Evolutionary conservation across 2,329 filamentous ascomycete species (phyloP).

Genomic region (Neofusicoccum laricinum): DNA sequence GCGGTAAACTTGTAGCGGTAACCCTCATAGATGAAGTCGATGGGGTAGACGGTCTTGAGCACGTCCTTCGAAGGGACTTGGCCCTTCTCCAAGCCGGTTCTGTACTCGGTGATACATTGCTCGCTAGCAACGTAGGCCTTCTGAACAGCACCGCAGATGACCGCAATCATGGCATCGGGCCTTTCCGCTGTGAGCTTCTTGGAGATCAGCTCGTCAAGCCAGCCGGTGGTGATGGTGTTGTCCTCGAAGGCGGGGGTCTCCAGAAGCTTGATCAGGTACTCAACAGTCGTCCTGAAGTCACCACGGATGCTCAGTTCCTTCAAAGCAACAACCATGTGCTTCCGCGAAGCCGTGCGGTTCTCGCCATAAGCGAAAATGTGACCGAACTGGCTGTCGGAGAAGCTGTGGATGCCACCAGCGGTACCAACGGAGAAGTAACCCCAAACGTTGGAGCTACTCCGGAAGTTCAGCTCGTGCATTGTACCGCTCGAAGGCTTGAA

Average conservation of each 20-base stretch:
- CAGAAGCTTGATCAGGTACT: slow-evolving; percentile 97
- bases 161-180: slow-evolving; percentile 88
- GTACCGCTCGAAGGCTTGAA: slow-evolving; percentile 99
- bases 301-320: slow-evolving; percentile 99
- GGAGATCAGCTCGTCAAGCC: slow-evolving; percentile 97
- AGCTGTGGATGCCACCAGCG: slow-evolving; percentile 95
- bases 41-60: slow-evolving; percentile 93
- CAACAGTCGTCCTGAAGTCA: slow-evolving; percentile 97
- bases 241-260: slow-evolving; percentile 98
- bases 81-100: slow-evolving; percentile 86
- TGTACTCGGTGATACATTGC: slow-evolving; percentile 81
- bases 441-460: slow-evolving; percentile 98
- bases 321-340: slow-evolving; percentile 98
- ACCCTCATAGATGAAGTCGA: slow-evolving; percentile 99
- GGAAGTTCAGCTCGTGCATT: slow-evolving; percentile 98
- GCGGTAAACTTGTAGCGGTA: slow-evolving; percentile 97
- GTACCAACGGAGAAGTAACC: slow-evolving; percentile 99
- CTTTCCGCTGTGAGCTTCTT: slow-evolving; percentile 96
- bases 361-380: slow-evolving; percentile 99
- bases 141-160: slow-evolving; percentile 90
- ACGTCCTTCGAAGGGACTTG: slow-evolving; percentile 96
- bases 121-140: slow-evolving; percentile 96
- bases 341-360: slow-evolving; percentile 91
- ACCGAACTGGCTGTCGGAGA: slow-evolving; percentile 97
- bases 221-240: slow-evolving; percentile 98